Conservation (phyloP, 768 basidiomycete species). For the Arthromyces matolae region DNA sequence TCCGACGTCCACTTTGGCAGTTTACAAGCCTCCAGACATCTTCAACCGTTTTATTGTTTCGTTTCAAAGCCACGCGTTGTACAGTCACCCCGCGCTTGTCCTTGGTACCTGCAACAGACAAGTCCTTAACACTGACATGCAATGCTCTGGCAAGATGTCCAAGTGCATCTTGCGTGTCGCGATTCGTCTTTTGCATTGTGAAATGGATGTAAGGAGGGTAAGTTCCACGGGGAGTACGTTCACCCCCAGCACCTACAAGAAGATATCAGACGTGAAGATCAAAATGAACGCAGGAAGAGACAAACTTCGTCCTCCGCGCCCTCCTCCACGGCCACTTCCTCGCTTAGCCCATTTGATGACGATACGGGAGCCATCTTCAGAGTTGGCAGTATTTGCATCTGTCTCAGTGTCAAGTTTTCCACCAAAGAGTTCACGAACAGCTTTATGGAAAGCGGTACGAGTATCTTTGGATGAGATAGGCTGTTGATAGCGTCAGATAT, state of each 20-base stretch:
- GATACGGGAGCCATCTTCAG: conserved; percentile 72
- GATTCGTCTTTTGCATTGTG: conserved; percentile 94
- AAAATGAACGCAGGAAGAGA: too few species aligned
- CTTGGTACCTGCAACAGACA: conserved; percentile 93
- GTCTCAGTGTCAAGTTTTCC: conserved; percentile 87
- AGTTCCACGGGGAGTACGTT: conserved; percentile 53
- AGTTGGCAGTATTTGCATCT: conserved; percentile 42
- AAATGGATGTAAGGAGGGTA: conserved; percentile 93
- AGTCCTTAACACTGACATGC: conserved; percentile 74
- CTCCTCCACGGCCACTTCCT: conserved; percentile 47
- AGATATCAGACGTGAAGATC: too few species aligned
- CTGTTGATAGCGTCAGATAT: conserved; percentile 37
- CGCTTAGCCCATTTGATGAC: conserved; percentile 72
- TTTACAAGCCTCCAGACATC: conserved; percentile 85
- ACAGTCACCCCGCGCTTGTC: conserved; percentile 97
- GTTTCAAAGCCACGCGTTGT: conserved; percentile 80
- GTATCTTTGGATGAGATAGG: conserved; percentile 79
- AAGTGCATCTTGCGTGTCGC: conserved; percentile 95
- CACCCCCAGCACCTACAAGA: conserved; percentile 27
- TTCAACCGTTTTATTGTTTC: conserved; percentile 73
- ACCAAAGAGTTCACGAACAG: conserved; percentile 73
- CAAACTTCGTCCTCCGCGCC: conserved; percentile 36
- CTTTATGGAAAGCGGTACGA: conserved; percentile 79
- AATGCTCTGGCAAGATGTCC: conserved; percentile 73
- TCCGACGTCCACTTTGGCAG: conserved; percentile 54